Conservation (phyloP, 2,329 filamentous ascomycete species). For the Davidsoniella eucalypti region DNA sequence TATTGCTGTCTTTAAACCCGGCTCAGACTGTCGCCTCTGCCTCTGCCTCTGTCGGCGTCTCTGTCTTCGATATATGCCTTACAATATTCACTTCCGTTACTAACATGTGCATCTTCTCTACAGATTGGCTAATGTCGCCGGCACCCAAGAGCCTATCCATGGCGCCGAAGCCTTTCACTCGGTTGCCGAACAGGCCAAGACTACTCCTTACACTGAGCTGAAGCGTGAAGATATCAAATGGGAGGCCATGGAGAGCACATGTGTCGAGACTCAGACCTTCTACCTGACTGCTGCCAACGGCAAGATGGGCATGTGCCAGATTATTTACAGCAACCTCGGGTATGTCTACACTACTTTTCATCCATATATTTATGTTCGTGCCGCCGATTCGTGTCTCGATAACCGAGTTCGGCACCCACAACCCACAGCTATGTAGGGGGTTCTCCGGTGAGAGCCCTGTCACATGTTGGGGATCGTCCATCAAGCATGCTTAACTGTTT, state of each 20-base stretch:
- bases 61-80: background rate
- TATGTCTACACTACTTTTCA: slow-evolving; percentile 29
- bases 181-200: slow-evolving; percentile 64
- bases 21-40: too few relatives aligned
- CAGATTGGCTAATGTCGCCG: slow-evolving; percentile 64
- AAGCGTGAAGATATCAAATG: slow-evolving; percentile 68
- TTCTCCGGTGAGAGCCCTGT: background rate
- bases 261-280: slow-evolving; percentile 89
- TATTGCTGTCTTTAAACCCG: background rate
- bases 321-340: slow-evolving; percentile 97
- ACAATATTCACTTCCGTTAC: background rate
- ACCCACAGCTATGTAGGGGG: slow-evolving; percentile 13
- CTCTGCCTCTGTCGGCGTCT: background rate
- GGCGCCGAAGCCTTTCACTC: slow-evolving; percentile 75
- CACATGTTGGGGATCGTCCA: background rate
- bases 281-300: slow-evolving; percentile 74
- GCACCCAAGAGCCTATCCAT: slow-evolving; percentile 93
- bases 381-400: background rate
- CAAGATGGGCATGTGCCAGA: slow-evolving; percentile 61
- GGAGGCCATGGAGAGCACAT: slow-evolving; percentile 64
- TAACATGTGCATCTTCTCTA: slow-evolving; percentile 9
- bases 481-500: background rate
- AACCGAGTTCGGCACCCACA: background rate
- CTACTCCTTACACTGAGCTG: slow-evolving; percentile 65
- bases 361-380: slow-evolving; percentile 3